Base-by-base conservation (phyloP, 441 rosid species). In the Biscutella laevigata region DNA sequence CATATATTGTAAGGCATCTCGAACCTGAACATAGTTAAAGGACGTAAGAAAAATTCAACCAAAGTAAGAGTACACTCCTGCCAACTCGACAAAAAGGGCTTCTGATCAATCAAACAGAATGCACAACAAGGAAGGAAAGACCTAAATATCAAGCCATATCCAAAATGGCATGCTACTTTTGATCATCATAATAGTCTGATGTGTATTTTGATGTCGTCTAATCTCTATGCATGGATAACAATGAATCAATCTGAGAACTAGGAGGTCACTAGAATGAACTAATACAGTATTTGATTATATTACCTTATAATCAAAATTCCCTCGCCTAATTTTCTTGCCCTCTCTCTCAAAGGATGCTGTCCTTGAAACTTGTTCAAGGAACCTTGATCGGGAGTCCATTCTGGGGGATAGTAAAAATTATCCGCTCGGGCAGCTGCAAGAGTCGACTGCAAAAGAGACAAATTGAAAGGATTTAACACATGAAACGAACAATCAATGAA, bases 401-500 rank as follows among this genome's bases (percentile, higher is more conserved):
- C 94, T 24, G 94, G 96, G 4, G 96, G 96, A 52, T 83, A 86
- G 74, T 92, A 88, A 57, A 86, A 92, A 71, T 92, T 86, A 61
- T 91, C 95, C 1, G 96, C 96, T 71, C 98, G 78, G 7, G 98
- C 98, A 46, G 95, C 98, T 54, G 96, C 86, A 54, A 91, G 79
- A 2, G 98, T 71, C 72, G 98, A 91, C 98, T 85, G 77, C 75
- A 77, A 42, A 52, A 51, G 1, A 25, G 9, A 30, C 8, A 49
- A 49, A 41, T 22, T 5, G 4, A 47, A 58, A 13, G 15, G 4
- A 6, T 51, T 22, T 15, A 61, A 11, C 36, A 47, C 38, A 40
- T 25, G 29, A 13, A 48, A 48, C 8, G 27, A 11, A 21, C n/a
- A 5, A 38, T 2, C n/a, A 38, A 21, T 13, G n/a, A 24, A 32